Evolutionary conservation across 2,329 filamentous ascomycete species (phyloP).

Genomic region (Aspergillus melleus): DNA sequence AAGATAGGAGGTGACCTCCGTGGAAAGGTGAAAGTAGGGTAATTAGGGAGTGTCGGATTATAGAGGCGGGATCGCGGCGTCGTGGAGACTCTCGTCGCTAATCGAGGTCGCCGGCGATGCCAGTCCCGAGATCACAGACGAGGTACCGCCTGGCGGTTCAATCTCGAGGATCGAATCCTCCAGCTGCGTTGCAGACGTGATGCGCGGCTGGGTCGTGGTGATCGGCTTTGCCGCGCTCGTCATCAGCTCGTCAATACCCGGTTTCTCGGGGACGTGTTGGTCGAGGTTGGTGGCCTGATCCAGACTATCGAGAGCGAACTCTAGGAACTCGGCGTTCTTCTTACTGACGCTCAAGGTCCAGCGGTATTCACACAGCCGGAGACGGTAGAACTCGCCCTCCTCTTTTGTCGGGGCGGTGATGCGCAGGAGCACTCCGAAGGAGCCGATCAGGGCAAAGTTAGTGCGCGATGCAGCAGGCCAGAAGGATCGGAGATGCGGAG

Average conservation of each 20-base stretch:
- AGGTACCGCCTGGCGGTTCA: constrained; percentile 26
- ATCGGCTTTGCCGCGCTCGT: constrained; percentile 29
- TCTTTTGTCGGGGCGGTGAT: constrained; percentile 83
- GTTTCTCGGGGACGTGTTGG: constrained; percentile 70
- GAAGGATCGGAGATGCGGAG: constrained; percentile 82
- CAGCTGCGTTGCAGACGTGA: constrained; percentile 7
- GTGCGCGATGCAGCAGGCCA: constrained; percentile 61
- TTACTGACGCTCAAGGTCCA: constrained; percentile 90
- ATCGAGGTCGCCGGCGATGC: constrained; percentile 39
- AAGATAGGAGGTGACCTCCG: not conserved
- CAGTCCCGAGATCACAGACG: constrained; percentile 39
- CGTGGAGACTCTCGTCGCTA: constrained; percentile 33
- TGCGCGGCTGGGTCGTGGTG: constrained; percentile 19
- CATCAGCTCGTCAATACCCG: constrained; percentile 54
- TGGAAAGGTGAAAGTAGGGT: not conserved
- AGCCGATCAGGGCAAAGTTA: constrained; percentile 93
- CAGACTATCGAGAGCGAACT: constrained; percentile 74
- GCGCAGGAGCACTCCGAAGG: constrained; percentile 86
- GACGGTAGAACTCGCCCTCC: constrained; percentile 89
- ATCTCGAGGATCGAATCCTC: constrained; percentile 31
- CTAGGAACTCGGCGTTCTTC: constrained; percentile 59
- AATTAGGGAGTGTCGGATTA: not conserved
- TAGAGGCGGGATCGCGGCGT: constrained; percentile 15
- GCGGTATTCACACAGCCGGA: constrained; percentile 81
- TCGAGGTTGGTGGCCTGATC: constrained; percentile 70